phyloP scores from a whole-genome alignment of 2,329 filamentous ascomycete genomes.

The Cladorrhinum sp. region DNA sequence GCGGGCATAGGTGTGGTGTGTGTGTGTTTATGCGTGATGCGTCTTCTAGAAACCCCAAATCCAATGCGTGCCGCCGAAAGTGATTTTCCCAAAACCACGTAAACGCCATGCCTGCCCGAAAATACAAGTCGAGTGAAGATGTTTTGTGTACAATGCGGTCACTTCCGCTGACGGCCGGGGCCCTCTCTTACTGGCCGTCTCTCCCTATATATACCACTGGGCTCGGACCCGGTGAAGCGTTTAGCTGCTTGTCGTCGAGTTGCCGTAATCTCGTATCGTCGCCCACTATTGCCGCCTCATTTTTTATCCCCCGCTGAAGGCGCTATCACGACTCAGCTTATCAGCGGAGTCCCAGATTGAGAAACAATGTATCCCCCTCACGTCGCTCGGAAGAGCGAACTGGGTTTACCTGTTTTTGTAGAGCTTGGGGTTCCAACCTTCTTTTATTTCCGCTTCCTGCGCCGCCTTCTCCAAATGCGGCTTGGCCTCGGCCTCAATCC shows the following conservation, averaged over 20 bases:
- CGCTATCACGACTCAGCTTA: not conserved
- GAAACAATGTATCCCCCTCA: not conserved
- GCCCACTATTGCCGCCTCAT: not conserved
- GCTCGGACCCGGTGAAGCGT: not conserved
- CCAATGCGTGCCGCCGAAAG: constrained; percentile 11
- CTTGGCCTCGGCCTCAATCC: constrained; percentile 82
- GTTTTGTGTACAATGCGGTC: constrained; percentile 17
- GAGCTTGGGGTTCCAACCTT: constrained; percentile 92
- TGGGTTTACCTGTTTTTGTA: constrained; percentile 73
- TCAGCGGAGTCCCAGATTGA: not conserved
- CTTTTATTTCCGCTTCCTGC: constrained; percentile 73
- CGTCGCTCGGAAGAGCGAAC: not conserved
- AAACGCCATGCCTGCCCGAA: constrained; percentile 27
- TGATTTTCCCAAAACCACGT: constrained; percentile 5
- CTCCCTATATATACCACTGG: not conserved
- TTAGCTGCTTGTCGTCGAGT: not conserved
- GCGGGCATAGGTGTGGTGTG: constrained; percentile 4
- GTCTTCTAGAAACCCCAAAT: not conserved
- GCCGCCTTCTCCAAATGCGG: constrained; percentile 68
- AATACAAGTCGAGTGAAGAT: constrained; percentile 30
- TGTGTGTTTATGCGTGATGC: not conserved
- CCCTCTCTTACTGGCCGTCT: not conserved
- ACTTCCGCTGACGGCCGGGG: not conserved
- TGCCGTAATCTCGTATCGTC: not conserved
- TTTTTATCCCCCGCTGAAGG: not conserved